These are phyloP conservation scores for Talaromyces islandicus DNA, from an alignment of 2,329 filamentous ascomycete genomes.

Conservation along the genomic window DNA sequence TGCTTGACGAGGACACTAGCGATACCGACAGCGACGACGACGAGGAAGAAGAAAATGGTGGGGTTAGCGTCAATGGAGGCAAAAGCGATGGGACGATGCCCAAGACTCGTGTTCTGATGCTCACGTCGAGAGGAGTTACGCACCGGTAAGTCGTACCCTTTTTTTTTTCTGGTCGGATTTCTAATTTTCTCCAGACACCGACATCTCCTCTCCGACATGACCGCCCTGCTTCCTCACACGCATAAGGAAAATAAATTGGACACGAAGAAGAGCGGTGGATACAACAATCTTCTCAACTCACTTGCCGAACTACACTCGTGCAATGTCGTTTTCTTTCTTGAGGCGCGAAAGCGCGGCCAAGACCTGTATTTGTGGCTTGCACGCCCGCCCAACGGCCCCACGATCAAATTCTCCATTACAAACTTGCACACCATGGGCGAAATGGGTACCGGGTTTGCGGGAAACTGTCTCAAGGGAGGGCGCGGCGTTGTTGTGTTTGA, in stretches of 20 bases:
- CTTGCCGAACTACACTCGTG: slow-evolving; percentile 75
- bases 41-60: slow-evolving; percentile 11
- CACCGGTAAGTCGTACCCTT: slow-evolving; percentile 56
- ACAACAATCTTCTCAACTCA: slow-evolving; percentile 73
- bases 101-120: slow-evolving; percentile 67
- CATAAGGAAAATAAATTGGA: slow-evolving; percentile 96
- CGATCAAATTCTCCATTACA: slow-evolving; percentile 49
- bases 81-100: slow-evolving; percentile 34
- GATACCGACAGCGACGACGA: slow-evolving; percentile 28
- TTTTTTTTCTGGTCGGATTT: slow-evolving; percentile 9
- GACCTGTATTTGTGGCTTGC: slow-evolving; percentile 74
- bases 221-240: slow-evolving; percentile 81
- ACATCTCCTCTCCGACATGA: slow-evolving; percentile 84
- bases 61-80: slow-evolving; percentile 19
- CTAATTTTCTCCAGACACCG: slow-evolving; percentile 60
- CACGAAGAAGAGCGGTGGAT: slow-evolving; percentile 63
- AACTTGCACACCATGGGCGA: slow-evolving; percentile 94
- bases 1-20: slow-evolving; percentile 30
- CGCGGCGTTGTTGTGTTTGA: slow-evolving; percentile 90
- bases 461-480: slow-evolving; percentile 92
- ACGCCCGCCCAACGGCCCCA: slow-evolving; percentile 80
- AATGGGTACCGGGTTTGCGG: slow-evolving; percentile 62
- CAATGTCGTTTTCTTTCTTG: slow-evolving; percentile 92
- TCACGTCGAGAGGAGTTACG: slow-evolving; percentile 89
- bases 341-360: slow-evolving; percentile 71